Evolutionary conservation across 1,139 yeast species (phyloP), one percentile per base, ranked within the genome.

Genomic region (Yamadazyma trypodendri): DNA sequence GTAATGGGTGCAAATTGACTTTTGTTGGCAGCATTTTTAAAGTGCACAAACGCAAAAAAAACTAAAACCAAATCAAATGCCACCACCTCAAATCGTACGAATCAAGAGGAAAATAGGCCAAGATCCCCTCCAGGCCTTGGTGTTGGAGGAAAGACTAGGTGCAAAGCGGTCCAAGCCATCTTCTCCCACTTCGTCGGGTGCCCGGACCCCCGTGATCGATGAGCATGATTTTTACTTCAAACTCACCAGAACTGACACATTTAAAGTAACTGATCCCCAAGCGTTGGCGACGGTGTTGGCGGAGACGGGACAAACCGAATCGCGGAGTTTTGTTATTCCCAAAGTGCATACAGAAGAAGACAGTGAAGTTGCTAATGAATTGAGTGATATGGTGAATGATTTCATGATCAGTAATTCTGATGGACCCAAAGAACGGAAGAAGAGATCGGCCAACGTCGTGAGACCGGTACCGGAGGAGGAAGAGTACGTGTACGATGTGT

Each of bases 401-500:
- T 78, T 80, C 42, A 59, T 85, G 41, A 65, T 50, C 6, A 37
- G 32, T 25, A 34, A 42, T 17, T 39, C 37, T 6, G 40, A 35
- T 3, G 33, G 24, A 6, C 16, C 17, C 4, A 28, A 5, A 10
- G 33, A 22, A 6, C 39, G 41, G 15, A 40, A 43, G 31, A 50
- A 44, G 24, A 38, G 46, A 16, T 28, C 32, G 18, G 39, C 31
- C 4, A 14, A 11, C 13, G 4, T 13, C 3, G 11, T 5, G 15
- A 11, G 9, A 3, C 15, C 31, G 23, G 27, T 29, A 11, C 22
- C 18, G 11, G 69, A 76, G 13, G 95, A 85, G 25, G 68, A 76
- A 12, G 95, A 86, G 31, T 90, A 86, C 49, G 97, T 90, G 14
- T 92, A 88, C 54, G 98, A 90, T 61, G 89, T 90, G 14, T 90